Evolutionary conservation across 2,329 filamentous ascomycete species (phyloP).

Genomic region (Pseudocercospora pini-densiflorae): DNA sequence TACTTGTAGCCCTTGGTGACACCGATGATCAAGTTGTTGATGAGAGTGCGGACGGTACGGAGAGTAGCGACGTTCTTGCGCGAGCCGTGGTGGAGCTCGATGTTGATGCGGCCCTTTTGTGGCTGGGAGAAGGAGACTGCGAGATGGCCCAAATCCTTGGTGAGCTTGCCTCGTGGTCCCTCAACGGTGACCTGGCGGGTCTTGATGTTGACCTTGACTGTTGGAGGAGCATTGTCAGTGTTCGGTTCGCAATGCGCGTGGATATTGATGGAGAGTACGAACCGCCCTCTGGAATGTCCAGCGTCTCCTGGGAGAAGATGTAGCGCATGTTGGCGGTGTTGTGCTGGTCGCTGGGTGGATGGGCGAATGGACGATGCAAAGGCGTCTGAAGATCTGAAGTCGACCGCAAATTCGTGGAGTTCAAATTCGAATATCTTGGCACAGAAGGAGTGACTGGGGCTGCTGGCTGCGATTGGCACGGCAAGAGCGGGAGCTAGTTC

Average conservation of each 20-base stretch:
- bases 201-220: slow-evolving; percentile 98
- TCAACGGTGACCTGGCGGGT: slow-evolving; percentile 95
- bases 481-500: too few species aligned
- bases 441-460: background rate
- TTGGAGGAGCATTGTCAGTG: slow-evolving; percentile 36
- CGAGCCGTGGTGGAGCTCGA: slow-evolving; percentile 97
- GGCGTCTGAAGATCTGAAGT: slow-evolving; percentile 8
- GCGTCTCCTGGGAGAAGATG: slow-evolving; percentile 97
- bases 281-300: slow-evolving; percentile 97
- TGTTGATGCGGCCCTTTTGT: slow-evolving; percentile 84
- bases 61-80: slow-evolving; percentile 98
- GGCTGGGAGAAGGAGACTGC: slow-evolving; percentile 93
- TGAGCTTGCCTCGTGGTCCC: slow-evolving; percentile 95
- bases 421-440: background rate
- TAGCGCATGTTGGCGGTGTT: slow-evolving; percentile 86
- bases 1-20: slow-evolving; percentile 99
- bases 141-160: slow-evolving; percentile 95
- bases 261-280: slow-evolving; percentile 54
- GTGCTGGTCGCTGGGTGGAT: slow-evolving; percentile 18
- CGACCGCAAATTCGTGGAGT: slow-evolving; percentile 2
- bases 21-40: slow-evolving; percentile 98
- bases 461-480: background rate
- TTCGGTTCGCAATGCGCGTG: background rate
- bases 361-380: slow-evolving; percentile 3
- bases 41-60: slow-evolving; percentile 95